Evolutionary conservation across 371 early-diverging fungal genomes (phyloP), one percentile per base, ranked within the genome.

Genomic region (Lichtheimia ornata): DNA sequence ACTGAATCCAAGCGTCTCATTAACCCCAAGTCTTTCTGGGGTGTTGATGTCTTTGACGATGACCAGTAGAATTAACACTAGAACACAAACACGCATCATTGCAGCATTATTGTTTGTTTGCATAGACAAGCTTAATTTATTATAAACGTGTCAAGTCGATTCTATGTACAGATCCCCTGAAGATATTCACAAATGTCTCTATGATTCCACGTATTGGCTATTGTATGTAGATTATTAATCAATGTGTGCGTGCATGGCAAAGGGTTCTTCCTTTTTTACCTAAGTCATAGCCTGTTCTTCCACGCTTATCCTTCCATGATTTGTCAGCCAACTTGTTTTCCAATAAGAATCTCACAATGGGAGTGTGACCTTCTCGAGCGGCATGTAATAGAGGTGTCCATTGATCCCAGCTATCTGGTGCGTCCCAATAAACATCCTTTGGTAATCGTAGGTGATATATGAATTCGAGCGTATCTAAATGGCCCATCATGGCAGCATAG

Each of bases 361-460:
- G 50, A 0, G 69, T 3, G 57, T 81, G 69, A 0, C 80, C 78
- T 56, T 83, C 66, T 53, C 69, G 73, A 13, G 78, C 67, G 7
- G 81, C 78, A 62, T 81, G 78, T 76, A 81, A 77, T 0, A 83
- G 57, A 14, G 82, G 74, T 12, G 84, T 76, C 81, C 81, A 83
- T 13, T 51, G 44, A 61, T 83, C 84, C 84, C 80, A 83, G 15
- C 54, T 42, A 59, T 83, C 84, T 2, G 66, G 63, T 25, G 17
- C 30, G 60, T 83, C 67, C 76, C 77, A 73, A 20, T 70, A 17
- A 5, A 63, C 27, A 15, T 17, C 44, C 3, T 58, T 49, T 56
- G 13, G 25, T 50, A 27, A 14, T 35, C 11, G 27, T 43, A 61
- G 11, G 17, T 63, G 58, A 20, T 45, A 40, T 17, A 83, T 50